Evolutionary conservation across 768 basidiomycete species (phyloP).

Genomic region (Ephemerocybe angulata): DNA sequence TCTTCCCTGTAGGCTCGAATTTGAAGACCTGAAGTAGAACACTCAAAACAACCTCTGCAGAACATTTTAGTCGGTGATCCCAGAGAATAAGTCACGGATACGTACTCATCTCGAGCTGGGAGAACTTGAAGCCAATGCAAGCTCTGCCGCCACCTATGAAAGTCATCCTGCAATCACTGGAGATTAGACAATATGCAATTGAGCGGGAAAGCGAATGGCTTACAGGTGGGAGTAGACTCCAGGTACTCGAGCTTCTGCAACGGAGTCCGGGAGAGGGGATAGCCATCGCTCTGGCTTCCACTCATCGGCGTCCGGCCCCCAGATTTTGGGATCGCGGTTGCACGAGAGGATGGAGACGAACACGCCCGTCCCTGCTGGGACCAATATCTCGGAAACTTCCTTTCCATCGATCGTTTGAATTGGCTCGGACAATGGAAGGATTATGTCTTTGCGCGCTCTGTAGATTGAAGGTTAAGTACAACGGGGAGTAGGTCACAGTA

Average conservation of each 20-base stretch:
- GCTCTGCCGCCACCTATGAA: constrained; percentile 4
- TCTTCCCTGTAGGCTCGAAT: background rate
- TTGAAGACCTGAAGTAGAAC: constrained; percentile 6
- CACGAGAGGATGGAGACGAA: constrained; percentile 29
- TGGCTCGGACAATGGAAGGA: constrained; percentile 23
- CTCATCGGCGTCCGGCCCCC: constrained; percentile 45
- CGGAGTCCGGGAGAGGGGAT: constrained; percentile 19
- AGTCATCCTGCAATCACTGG: background rate
- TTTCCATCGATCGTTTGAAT: constrained; percentile 22
- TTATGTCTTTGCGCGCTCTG: constrained; percentile 20
- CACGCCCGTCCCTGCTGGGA: constrained; percentile 35
- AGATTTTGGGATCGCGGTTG: constrained; percentile 38
- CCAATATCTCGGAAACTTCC: constrained; percentile 26
- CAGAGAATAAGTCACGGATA: background rate
- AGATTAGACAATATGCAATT: background rate
- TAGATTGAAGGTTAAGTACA: background rate
- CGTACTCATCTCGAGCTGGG: constrained; percentile 8
- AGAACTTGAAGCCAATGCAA: constrained; percentile 10
- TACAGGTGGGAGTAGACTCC: constrained; percentile 42
- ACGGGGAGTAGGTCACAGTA: background rate
- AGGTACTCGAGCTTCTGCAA: constrained; percentile 35
- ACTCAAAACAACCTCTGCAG: constrained; percentile 8
- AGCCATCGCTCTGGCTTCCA: constrained; percentile 53
- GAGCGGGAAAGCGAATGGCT: constrained; percentile 3
- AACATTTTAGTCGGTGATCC: background rate